Base-by-base conservation (phyloP, 495 filamentous ascomycete species). In the Aspergillus leporis region DNA sequence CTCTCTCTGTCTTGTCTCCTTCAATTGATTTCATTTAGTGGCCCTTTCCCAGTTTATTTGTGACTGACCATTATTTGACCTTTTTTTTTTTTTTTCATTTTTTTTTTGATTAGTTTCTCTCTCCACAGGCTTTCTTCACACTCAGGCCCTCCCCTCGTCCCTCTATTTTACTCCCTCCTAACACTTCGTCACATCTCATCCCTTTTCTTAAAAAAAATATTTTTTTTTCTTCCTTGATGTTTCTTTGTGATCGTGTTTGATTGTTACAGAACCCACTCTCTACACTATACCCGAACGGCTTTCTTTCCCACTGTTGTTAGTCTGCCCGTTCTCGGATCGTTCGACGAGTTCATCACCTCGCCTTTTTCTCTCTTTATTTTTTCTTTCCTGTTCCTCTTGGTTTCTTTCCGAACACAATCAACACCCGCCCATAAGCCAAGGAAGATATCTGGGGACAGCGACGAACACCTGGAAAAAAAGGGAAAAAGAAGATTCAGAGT, bases 321-420 rank as follows among this genome's bases (percentile, higher is more conserved):
- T 57, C 52, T 58, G 48, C 55, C 62, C 62, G 62, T 65, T 65
- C 61, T 55, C 59, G 59, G 55, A 57, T 56, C 61, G 16, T 53
- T 51, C 50, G 40, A 57, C 40, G 23, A 53, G 53, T 53, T 56
- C 45, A 32, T 56, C 54, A 49, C 45, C 8, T 36, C 51, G 22
- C 22, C 51, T 53, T 48, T 34, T 48, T 56, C 32, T 48, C 18
- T 30, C 2, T n/a, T 16, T 53, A 51, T 45, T 47, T 48, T 56
- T 49, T 46, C 31, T 48, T 58, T 22, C 43, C 53, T 41, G 45
- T 30, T 50, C 47, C 48, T 18, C 25, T 31, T 7, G 21, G 7
- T 23, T 49, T 14, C 47, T 49, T 51, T 51, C 16, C 48, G 21
- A 25, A 48, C 48, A 16, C 48, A 25, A 31, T 51, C 25, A n/a